These are phyloP conservation scores for Nannochloropsis gaditana DNA, from an alignment of 108 stramenopile species.

Conservation along the genomic window DNA sequence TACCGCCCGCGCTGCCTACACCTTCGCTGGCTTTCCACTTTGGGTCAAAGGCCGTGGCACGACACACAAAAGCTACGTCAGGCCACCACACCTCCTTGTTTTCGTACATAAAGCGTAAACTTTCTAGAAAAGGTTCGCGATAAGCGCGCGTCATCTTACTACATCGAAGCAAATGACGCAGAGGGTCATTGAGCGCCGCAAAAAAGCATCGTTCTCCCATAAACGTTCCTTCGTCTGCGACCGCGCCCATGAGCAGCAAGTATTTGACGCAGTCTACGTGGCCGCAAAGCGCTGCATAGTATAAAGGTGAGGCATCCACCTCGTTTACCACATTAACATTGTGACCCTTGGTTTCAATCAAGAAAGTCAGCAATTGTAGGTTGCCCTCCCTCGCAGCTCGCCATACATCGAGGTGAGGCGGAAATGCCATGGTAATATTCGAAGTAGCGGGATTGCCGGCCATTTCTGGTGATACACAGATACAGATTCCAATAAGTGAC, in stretches of 20 bases:
- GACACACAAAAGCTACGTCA: neutral
- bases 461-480: too few species aligned
- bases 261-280: neutral
- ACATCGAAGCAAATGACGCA: neutral
- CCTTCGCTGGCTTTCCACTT: neutral
- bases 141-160: conserved; percentile 13
- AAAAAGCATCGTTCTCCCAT: conserved; percentile 15
- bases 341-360: conserved; percentile 3
- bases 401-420: conserved; percentile 2
- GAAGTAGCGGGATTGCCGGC: neutral
- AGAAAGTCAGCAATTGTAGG: neutral
- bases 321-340: neutral
- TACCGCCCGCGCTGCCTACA: neutral
- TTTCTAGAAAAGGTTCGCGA: conserved; percentile 1
- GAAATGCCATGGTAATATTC: neutral
- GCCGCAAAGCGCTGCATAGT: conserved; percentile 7
- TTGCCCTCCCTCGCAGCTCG: neutral
- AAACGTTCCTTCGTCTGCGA: neutral
- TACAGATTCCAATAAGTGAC: too few species aligned
- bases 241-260: neutral
- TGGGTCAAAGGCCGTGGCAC: neutral
- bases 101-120: neutral
- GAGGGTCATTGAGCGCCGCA: neutral
- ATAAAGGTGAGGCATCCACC: conserved; percentile 3
- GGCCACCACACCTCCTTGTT: neutral